Evolutionary conservation across 2,329 filamentous ascomycete genomes (phyloP).

Genomic region (Scytalidium sp.): DNA sequence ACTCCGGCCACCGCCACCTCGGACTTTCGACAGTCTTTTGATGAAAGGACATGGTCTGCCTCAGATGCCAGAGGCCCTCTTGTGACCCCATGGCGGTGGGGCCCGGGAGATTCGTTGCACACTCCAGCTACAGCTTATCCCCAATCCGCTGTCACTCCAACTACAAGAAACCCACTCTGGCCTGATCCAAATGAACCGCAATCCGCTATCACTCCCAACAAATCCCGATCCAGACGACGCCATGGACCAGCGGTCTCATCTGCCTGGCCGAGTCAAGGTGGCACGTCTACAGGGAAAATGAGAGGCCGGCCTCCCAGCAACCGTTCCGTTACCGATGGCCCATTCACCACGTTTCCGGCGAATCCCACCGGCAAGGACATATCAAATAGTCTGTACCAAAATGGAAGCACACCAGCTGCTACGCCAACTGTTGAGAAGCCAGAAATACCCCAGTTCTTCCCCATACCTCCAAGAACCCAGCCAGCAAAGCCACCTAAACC

Average conservation of each 20-base stretch:
- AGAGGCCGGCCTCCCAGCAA: slow-evolving; percentile 78
- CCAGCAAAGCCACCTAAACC: slow-evolving; percentile 32
- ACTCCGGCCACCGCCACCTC: slow-evolving; percentile 37
- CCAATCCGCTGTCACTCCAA: slow-evolving; percentile 73
- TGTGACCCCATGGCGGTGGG: slow-evolving; percentile 29
- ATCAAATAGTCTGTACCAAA: slow-evolving; percentile 40
- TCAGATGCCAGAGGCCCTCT: slow-evolving; percentile 12
- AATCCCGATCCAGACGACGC: slow-evolving; percentile 53
- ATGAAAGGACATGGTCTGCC: slow-evolving; percentile 25
- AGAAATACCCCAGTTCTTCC: slow-evolving; percentile 31
- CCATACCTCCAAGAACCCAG: slow-evolving; percentile 17
- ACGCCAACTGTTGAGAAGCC: slow-evolving; percentile 41
- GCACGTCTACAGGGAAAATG: slow-evolving; percentile 64
- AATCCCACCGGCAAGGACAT: slow-evolving; percentile 49
- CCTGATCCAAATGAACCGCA: slow-evolving; percentile 58
- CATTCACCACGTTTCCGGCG: slow-evolving; percentile 67
- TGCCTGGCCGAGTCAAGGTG: slow-evolving; percentile 73
- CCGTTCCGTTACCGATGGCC: slow-evolving; percentile 60
- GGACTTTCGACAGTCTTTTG: slow-evolving; percentile 19
- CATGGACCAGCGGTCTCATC: slow-evolving; percentile 88
- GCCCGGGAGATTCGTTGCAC: slow-evolving; percentile 51
- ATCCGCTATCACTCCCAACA: slow-evolving; percentile 71
- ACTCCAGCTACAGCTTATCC: slow-evolving; percentile 70
- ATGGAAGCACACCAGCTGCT: slow-evolving; percentile 33
- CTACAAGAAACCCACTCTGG: slow-evolving; percentile 38